Evolutionary conservation across 2,329 filamentous ascomycete genomes (phyloP), one percentile per base, ranked within the genome.

Genomic region (Aspergillus sp.): DNA sequence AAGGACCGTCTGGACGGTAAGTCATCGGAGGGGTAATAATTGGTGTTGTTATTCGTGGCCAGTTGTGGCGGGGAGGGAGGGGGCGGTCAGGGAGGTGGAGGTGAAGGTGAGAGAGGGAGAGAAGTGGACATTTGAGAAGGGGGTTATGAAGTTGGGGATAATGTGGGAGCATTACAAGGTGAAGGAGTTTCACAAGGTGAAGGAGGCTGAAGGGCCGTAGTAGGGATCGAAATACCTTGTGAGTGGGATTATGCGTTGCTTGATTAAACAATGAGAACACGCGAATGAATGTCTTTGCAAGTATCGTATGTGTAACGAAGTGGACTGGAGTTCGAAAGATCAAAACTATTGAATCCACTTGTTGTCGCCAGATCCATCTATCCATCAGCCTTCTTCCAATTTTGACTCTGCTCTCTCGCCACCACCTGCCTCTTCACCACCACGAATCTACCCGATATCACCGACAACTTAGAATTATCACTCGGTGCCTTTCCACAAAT

Each of bases 401-500:
- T 36, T 5, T 15, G 32, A 4, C 7, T 42, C 41, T 19, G 39
- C 21, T 57, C 54, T 17, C 36, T 39, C n/a, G 21, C 44, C 11
- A 48, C 19, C 2, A 57, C 53, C 8, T 53, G n/a, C 48, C 48
- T 66, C 66, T 73, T 76, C 5, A 77, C 75, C 0, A 71, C 69
- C 8, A 77, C 63, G 65, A 76, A 78, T 57, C 75, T 78, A 48
- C 78, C 76, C 1, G 75, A 75, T 52, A 71, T 78, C 7, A 78
- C 76, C 8, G 76, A 78, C 21, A 78, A 78, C 52, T 73, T 72
- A 3, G 76, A 76, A 64, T 78, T 75, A 41, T 78, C 71, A 42
- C 75, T 78, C 5, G 76, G 77, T 19, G 75, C 75, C 64, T 78
- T 73, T 19, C 76, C 76, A 51, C 75, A 78, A 27, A 78, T 70